These are phyloP conservation scores for Eutypella sp. DNA, from an alignment of 2,329 filamentous ascomycete species.

Conservation along the genomic window DNA sequence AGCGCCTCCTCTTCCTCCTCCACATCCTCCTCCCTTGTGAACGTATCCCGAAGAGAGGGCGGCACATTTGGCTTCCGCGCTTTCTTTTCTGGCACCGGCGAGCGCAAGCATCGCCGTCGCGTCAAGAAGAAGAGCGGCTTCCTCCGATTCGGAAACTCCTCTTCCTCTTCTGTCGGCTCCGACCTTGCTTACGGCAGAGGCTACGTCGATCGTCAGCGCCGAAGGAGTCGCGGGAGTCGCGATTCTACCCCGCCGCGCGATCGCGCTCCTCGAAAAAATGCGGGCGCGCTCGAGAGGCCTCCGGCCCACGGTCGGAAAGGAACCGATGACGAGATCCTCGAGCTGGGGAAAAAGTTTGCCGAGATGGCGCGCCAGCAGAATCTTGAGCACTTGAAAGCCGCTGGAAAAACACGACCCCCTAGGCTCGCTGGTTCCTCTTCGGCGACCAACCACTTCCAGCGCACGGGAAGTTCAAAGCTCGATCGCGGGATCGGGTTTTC, in stretches of 20 bases:
- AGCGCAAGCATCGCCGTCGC: constrained; percentile 38
- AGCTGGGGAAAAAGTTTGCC: constrained; percentile 50
- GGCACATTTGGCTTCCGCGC: constrained; percentile 49
- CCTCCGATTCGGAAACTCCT: constrained; percentile 57
- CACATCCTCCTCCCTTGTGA: constrained; percentile 56
- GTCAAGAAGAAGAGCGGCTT: constrained; percentile 45
- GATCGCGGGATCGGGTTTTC: constrained; percentile 36
- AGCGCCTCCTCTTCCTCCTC: constrained; percentile 41
- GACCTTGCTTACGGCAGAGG: constrained; percentile 65
- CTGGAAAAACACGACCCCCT: constrained; percentile 34
- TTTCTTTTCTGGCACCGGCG: constrained; percentile 53
- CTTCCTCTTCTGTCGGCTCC: constrained; percentile 62
- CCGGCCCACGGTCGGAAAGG: constrained; percentile 29
- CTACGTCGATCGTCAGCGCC: constrained; percentile 44
- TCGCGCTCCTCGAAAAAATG: constrained; percentile 8
- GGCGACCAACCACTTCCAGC: constrained; percentile 36
- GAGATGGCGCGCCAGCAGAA: constrained; percentile 49
- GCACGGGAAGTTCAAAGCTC: constrained; percentile 30
- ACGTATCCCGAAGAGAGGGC: constrained; percentile 56
- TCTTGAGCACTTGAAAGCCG: constrained; percentile 40
- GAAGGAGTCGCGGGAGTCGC: constrained; percentile 30
- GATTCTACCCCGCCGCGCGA: constrained; percentile 23
- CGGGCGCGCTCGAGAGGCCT: constrained; percentile 15
- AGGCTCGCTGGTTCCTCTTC: constrained; percentile 35
- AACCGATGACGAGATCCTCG: constrained; percentile 54